Evolutionary conservation across 2,329 filamentous ascomycete genomes (phyloP), one percentile per base, ranked within the genome.

Genomic region (Beauveria asiatica): DNA sequence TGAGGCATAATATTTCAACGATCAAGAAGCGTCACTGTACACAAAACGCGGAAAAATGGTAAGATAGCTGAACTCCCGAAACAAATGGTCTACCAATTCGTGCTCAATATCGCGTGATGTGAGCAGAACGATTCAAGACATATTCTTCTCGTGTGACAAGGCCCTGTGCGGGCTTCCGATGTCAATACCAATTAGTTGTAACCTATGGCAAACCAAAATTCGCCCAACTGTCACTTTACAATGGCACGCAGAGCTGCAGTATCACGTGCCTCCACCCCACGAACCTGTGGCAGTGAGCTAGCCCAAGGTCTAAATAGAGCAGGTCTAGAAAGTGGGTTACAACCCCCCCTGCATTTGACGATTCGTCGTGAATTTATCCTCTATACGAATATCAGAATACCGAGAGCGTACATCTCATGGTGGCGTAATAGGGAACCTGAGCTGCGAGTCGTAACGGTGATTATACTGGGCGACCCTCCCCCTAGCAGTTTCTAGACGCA

Each of bases 241-340:
- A 54, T 30, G 17, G 21, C 10, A 21, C 16, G 17, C 5, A 19
- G 23, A 54, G 39, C 16, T 11, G 11, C 17, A 17, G 25, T 41
- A 59, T 59, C 49, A 51, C 49, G 49, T 57, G 55, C 55, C 45
- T 25, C 33, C 33, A 49, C 16, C 19, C 45, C 55, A 50, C 55
- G 45, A 42, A 50, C 5, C 30, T 30, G 6, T 48, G 17, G 41
- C 21, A 25, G 44, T 17, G 21, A 42, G 54, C 42, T 37, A 49
- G 55, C 45, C 19, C 10, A 48, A 57, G 25, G 25, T 33, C 55
- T 44, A 56, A 23, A 25, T 44, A 56, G 33, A 25, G 45, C 45
- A 49, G 30, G 54, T 57, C 45, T 23, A n/a, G 30, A 48, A 49
- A 41, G 45, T 57, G 55, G 55, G 19, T n/a, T 46, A 19, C n/a